Evolutionary conservation across 495 filamentous ascomycete species (phyloP).

Genomic region (Hapsidospora chrysogenum): DNA sequence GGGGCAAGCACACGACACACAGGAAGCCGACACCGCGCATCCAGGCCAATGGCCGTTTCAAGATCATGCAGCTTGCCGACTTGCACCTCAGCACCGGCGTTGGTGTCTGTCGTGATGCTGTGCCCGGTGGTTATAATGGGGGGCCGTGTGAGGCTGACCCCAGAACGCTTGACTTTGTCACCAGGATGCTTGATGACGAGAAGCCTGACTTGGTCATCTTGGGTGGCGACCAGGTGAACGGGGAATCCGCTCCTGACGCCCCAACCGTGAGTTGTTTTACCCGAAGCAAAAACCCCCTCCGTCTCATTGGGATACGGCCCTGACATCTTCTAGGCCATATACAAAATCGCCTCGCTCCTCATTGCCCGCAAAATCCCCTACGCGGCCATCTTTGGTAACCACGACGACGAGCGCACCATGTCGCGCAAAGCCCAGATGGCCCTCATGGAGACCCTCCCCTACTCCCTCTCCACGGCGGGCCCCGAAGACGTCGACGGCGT

Average conservation of each 20-base stretch:
- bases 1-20: constrained; percentile 41
- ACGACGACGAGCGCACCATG: constrained; percentile 84
- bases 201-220: constrained; percentile 82
- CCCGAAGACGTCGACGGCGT: constrained; percentile 73
- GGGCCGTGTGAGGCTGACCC: constrained; percentile 80
- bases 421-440: constrained; percentile 64
- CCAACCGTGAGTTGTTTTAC: constrained; percentile 40
- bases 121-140: constrained; percentile 52
- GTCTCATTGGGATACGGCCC: neutral
- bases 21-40: constrained; percentile 59
- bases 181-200: constrained; percentile 69
- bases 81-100: constrained; percentile 81
- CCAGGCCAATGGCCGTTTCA: constrained; percentile 81
- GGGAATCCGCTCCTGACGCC: constrained; percentile 80
- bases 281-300: neutral
- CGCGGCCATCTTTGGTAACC: constrained; percentile 90
- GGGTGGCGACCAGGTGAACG: constrained; percentile 89
- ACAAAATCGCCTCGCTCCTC: constrained; percentile 80
- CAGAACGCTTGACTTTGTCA: constrained; percentile 79
- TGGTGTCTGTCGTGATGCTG: constrained; percentile 66
- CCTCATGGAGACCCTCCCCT: constrained; percentile 71
- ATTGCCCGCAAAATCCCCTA: constrained; percentile 81
- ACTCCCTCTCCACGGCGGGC: constrained; percentile 68
- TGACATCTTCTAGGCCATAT: constrained; percentile 45
- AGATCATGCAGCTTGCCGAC: constrained; percentile 90